Percentiles rank a stretch among this genome's conserved stretches.
Evolutionary conservation across 1,284 basidiomycete species (phyloP).

Genomic region (Lentinula novae-zelandiae): DNA sequence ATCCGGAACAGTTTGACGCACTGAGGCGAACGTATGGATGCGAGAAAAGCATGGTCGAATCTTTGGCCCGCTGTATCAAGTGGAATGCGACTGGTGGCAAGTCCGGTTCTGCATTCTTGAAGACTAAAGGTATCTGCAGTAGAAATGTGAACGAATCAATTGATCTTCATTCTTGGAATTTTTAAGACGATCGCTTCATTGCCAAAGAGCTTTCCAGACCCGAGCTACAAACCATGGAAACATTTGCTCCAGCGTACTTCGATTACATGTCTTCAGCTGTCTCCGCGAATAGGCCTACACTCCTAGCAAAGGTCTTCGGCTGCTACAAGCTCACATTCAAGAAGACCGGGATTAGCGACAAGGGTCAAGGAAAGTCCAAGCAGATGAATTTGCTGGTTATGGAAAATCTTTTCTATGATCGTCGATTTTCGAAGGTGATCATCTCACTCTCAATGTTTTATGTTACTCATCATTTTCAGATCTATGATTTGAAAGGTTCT

Average conservation of each 20-base stretch:
- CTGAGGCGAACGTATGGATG: conserved; percentile 90
- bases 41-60: conserved; percentile 91
- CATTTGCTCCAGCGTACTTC: conserved; percentile 97
- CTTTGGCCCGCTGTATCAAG: conserved; percentile 90
- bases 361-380: conserved; percentile 61
- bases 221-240: conserved; percentile 94
- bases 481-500: conserved; percentile 94
- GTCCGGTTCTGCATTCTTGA: conserved; percentile 94
- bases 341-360: conserved; percentile 74
- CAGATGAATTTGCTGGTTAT: conserved; percentile 97
- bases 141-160: not conserved
- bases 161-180: not conserved
- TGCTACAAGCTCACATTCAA: conserved; percentile 95
- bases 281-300: conserved; percentile 81
- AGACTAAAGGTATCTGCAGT: conserved; percentile 71
- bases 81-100: conserved; percentile 97
- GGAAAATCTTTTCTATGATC: conserved; percentile 96
- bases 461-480: conserved; percentile 40
- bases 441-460: not conserved
- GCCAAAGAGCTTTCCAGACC: conserved; percentile 93
- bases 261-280: conserved; percentile 93
- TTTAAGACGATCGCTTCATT: conserved; percentile 92
- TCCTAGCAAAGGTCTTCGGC: conserved; percentile 96
- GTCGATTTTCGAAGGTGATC: conserved; percentile 77
- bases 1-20: conserved; percentile 97